Conservation (phyloP, 2,329 filamentous ascomycete genomes). For the Alternaria ethzedia region DNA sequence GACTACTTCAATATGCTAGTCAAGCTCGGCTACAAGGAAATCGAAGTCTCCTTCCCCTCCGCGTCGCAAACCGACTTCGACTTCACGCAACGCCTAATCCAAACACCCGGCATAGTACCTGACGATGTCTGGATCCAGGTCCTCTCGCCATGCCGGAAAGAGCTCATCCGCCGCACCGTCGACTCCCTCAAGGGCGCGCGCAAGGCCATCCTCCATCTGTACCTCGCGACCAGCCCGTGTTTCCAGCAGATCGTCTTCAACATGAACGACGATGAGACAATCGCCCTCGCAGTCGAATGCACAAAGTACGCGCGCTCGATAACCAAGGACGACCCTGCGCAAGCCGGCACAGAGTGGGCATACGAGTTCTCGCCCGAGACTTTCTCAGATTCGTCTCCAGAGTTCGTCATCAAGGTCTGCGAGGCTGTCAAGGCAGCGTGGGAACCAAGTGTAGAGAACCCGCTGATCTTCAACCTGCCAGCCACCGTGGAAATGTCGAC, state of each 20-base stretch:
- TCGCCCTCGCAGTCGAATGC: slow-evolving; percentile 84
- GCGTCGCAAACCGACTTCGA: slow-evolving; percentile 96
- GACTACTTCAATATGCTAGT: slow-evolving; percentile 93
- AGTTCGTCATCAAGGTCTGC: slow-evolving; percentile 83
- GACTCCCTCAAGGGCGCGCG: slow-evolving; percentile 88
- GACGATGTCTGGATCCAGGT: slow-evolving; percentile 94
- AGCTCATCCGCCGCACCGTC: slow-evolving; percentile 88
- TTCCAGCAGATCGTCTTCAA: slow-evolving; percentile 92
- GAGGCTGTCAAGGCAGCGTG: slow-evolving; percentile 94
- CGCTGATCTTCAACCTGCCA: slow-evolving; percentile 95
- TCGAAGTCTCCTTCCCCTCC: slow-evolving; percentile 94
- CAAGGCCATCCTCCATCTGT: slow-evolving; percentile 94
- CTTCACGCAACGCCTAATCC: slow-evolving; percentile 85
- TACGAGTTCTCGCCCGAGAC: slow-evolving; percentile 87
- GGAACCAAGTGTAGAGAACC: slow-evolving; percentile 78
- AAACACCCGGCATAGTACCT: slow-evolving; percentile 81
- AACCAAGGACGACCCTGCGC: slow-evolving; percentile 76
- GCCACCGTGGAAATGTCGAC: slow-evolving; percentile 96
- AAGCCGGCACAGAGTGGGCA: slow-evolving; percentile 69
- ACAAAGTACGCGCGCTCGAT: slow-evolving; percentile 85
- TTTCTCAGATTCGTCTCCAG: slow-evolving; percentile 88
- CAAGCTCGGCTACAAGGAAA: slow-evolving; percentile 95
- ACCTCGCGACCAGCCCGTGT: slow-evolving; percentile 94
- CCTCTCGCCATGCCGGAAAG: slow-evolving; percentile 87
- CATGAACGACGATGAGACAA: slow-evolving; percentile 80